Base-by-base conservation (phyloP, 768 basidiomycete species). In the Imleria badia region DNA sequence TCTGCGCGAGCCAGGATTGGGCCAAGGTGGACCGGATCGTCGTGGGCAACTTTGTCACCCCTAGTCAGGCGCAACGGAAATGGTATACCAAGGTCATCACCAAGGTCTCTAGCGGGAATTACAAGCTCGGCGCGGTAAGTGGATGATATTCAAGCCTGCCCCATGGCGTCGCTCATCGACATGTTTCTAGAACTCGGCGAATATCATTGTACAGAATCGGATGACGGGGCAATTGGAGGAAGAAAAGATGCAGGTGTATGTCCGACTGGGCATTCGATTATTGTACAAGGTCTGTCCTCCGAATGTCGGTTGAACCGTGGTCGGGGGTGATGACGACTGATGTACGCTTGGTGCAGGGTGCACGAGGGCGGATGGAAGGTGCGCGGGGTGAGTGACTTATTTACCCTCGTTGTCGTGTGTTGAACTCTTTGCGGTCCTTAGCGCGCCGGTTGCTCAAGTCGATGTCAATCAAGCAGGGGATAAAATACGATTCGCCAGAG, bases 171-270 rank as follows among this genome's bases (percentile, higher is more conserved):
- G 26, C 19, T 49, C 20, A 49, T n/a, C 1, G 6, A 36, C 49
- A 43, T 52, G 48, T 60, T 38, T 14, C 10, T 42, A 92, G 89
- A 97, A 99, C 65, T 95, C 93, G 48, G 96, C 94, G 23, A 99
- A 99, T 67, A 97, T 99, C 60, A 93, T 98, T 54, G 95, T 99
- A 1, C 96, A 98, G 74, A 94, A 98, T 67, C 81, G 96, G 14
- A 72, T 84, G 70, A 94, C 92, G 0, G 96, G 96, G 0, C 90
- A 92, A 68, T 68, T 98, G 53, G 89, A 94, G 66, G 96, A 99
- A 73, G 96, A 98, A 75, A 98, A 98, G 77, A 99, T 98, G 94
- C 88, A 94, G 65, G 85, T 85, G 13, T 98, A 97, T 66, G 93
- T 98, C 0, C 77, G 95, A 36, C 73, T 99, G 15, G 96, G 96